Evolutionary conservation across 2,329 filamentous ascomycete species (phyloP).

Genomic region (Curvularia sp.): DNA sequence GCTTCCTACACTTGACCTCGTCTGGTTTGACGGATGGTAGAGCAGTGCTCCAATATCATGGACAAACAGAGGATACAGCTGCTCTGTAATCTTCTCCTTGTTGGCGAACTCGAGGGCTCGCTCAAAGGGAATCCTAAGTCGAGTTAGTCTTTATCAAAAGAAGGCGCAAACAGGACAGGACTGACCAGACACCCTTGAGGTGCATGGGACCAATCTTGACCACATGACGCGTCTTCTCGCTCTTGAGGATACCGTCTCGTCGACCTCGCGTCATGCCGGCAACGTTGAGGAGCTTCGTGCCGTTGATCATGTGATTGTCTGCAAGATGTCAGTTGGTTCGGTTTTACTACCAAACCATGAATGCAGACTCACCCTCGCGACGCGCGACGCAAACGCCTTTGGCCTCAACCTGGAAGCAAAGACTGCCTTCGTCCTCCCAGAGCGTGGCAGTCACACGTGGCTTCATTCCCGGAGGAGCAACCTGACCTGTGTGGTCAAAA

Average conservation of each 20-base stretch:
- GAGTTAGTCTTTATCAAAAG: conserved; percentile 15
- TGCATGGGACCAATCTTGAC: conserved; percentile 99
- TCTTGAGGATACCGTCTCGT: conserved; percentile 95
- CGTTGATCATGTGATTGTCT: conserved; percentile 99
- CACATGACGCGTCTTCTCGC: conserved; percentile 94
- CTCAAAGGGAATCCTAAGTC: conserved; percentile 89
- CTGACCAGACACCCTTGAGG: conserved; percentile 73
- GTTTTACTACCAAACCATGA: not conserved
- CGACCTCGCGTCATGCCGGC: conserved; percentile 97
- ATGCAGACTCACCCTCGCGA: conserved; percentile 72
- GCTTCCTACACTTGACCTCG: conserved; percentile 76
- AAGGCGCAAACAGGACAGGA: not conserved
- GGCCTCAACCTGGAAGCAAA: conserved; percentile 97
- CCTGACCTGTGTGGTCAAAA: conserved; percentile 89
- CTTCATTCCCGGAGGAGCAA: conserved; percentile 93
- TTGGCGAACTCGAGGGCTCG: conserved; percentile 98
- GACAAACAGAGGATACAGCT: conserved; percentile 93
- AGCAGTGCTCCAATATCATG: conserved; percentile 94
- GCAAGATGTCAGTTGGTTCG: conserved; percentile 1
- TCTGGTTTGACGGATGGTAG: conserved; percentile 91
- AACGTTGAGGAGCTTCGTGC: conserved; percentile 95
- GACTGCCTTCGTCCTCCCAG: conserved; percentile 97
- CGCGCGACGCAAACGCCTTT: conserved; percentile 94
- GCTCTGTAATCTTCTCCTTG: conserved; percentile 98
- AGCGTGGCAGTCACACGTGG: conserved; percentile 93